Conservation (phyloP, 768 basidiomycete genomes). For the Suillus placidus region DNA sequence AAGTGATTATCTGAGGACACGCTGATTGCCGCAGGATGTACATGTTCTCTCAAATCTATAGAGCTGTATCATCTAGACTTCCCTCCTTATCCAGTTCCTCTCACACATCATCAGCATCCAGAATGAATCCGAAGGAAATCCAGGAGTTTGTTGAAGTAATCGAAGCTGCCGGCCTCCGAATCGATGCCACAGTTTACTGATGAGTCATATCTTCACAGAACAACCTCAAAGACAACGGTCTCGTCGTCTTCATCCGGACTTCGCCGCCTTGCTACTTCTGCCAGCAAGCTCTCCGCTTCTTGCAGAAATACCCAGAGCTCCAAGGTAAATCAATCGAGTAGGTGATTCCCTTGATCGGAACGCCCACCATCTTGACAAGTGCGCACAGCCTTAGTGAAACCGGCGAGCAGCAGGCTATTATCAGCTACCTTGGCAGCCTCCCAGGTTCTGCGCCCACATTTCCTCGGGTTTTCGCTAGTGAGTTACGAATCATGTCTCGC, state of each 20-base stretch:
- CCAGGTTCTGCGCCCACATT: conserved; percentile 1
- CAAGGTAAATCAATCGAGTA: conserved; percentile 7
- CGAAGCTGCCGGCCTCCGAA: neutral
- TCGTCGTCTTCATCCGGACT: conserved; percentile 5
- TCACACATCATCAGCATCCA: neutral
- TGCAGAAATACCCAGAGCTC: neutral
- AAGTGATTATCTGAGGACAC: neutral
- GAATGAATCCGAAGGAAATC: conserved; percentile 1
- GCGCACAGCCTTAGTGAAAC: conserved; percentile 4
- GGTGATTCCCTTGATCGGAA: neutral
- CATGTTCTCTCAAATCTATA: conserved; percentile 13
- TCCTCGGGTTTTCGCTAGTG: conserved; percentile 7
- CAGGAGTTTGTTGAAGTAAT: conserved; percentile 4
- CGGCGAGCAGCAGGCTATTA: conserved; percentile 1
- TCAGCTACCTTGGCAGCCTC: conserved; percentile 3
- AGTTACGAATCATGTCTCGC: neutral
- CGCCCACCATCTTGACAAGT: neutral
- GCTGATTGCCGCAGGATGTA: neutral
- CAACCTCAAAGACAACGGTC: conserved; percentile 5
- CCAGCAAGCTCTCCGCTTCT: conserved; percentile 5
- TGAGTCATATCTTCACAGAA: neutral
- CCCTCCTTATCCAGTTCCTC: conserved; percentile 2
- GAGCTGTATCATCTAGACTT: conserved; percentile 12
- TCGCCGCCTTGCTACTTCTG: conserved; percentile 2
- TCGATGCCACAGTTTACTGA: neutral